These are phyloP conservation scores for Eimeria sp. DNA, from an alignment of 169 alveolate species.

Conservation along the genomic window DNA sequence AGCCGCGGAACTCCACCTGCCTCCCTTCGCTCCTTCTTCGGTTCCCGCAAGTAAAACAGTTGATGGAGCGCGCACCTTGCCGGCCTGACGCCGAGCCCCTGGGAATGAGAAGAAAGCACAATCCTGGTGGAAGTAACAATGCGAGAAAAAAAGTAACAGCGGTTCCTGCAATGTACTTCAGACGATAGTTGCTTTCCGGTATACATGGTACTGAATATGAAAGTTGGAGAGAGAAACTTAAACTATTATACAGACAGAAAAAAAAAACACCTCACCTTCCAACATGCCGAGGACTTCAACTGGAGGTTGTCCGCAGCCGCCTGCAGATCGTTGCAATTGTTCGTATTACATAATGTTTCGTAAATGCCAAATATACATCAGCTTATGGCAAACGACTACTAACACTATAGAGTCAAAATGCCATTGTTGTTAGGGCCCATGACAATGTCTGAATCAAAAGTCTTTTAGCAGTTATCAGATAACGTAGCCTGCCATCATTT, in stretches of 20 bases:
- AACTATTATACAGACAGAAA: neutral
- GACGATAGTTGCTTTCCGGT: neutral
- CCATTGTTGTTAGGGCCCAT: neutral
- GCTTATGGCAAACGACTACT: neutral
- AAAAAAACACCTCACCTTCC: slow-evolving; percentile 1
- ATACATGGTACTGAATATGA: neutral
- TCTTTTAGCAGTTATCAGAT: neutral
- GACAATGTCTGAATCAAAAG: neutral
- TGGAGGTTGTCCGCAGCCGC: slow-evolving; percentile 52
- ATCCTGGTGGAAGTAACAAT: neutral
- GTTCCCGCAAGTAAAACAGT: slow-evolving; percentile 6
- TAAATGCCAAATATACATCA: neutral
- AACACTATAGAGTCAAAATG: neutral
- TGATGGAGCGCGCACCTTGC: slow-evolving; percentile 21
- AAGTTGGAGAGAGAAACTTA: neutral
- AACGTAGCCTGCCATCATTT: neutral
- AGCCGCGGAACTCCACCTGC: slow-evolving; percentile 3
- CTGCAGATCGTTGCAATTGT: neutral
- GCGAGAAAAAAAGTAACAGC: no score
- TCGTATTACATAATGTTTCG: neutral
- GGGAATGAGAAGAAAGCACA: neutral
- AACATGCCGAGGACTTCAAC: slow-evolving; percentile 2
- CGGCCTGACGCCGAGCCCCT: slow-evolving; percentile 37
- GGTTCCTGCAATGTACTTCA: no score
- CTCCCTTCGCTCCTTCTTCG: slow-evolving; percentile 32